phyloP scores from a whole-genome alignment of 306 rosid genomes.

The Cajanus cajan region DNA sequence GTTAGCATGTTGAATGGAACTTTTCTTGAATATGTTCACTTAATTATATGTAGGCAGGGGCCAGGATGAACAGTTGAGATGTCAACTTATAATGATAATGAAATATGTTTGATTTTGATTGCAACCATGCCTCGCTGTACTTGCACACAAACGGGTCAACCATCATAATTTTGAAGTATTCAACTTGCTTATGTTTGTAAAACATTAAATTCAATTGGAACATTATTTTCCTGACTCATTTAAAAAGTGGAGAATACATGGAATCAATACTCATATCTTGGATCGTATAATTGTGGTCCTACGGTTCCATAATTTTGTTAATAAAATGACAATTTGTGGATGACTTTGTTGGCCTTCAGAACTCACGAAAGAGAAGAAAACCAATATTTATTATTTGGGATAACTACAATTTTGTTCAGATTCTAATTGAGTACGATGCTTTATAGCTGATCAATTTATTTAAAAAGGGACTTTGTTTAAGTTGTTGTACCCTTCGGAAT shows the following conservation, averaged over 20 bases:
- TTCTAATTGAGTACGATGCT: neutral
- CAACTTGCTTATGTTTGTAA: neutral
- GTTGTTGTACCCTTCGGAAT: neutral
- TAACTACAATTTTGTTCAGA: neutral
- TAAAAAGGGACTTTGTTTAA: neutral
- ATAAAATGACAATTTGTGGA: slow-evolving; percentile 9
- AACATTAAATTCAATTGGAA: slow-evolving; percentile 1
- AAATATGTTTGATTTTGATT: slow-evolving; percentile 12
- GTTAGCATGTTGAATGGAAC: slow-evolving; percentile 10
- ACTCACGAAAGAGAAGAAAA: neutral
- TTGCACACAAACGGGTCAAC: slow-evolving; percentile 23
- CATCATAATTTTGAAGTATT: neutral
- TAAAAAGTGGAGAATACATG: slow-evolving; percentile 19
- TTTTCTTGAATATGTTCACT: neutral
- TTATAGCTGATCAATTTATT: neutral
- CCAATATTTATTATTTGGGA: neutral
- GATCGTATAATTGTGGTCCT: slow-evolving; percentile 25
- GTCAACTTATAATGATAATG: slow-evolving; percentile 26
- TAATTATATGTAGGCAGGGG: slow-evolving; percentile 13
- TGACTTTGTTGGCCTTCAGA: slow-evolving; percentile 16
- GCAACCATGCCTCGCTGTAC: slow-evolving; percentile 24
- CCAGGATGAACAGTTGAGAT: slow-evolving; percentile 22
- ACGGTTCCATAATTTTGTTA: slow-evolving; percentile 7
- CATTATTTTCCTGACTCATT: neutral
- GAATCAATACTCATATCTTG: slow-evolving; percentile 25